Evolutionary conservation across 257 asterid species (phyloP).

Genomic region (Solanum habrochaites): DNA sequence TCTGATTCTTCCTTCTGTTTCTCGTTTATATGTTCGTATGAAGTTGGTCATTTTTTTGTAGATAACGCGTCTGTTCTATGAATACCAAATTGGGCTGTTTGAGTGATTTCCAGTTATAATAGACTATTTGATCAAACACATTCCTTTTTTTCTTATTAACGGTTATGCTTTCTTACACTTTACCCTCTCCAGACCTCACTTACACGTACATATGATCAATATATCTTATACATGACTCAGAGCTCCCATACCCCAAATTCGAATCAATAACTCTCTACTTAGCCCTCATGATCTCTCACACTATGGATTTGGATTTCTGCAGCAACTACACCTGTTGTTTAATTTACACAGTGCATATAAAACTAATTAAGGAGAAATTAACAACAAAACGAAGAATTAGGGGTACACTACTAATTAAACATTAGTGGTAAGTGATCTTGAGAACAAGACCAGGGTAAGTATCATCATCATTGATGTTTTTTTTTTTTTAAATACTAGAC

Average conservation of each 20-base stretch:
- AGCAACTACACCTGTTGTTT: too few relatives aligned
- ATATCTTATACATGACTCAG: too few relatives aligned
- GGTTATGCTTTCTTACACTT: too few relatives aligned
- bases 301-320: too few relatives aligned
- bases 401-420: not conserved
- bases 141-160: too few relatives aligned
- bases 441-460: conserved; percentile 17
- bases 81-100: not conserved
- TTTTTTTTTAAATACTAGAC: too few relatives aligned
- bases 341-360: not conserved
- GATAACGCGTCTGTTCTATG: not conserved
- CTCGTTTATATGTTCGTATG: not conserved
- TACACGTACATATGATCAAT: too few relatives aligned
- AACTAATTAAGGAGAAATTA: not conserved
- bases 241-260: too few relatives aligned
- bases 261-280: too few relatives aligned
- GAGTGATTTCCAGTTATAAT: not conserved
- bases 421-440: conserved; percentile 3
- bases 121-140: too few relatives aligned
- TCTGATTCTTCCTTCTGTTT: not conserved
- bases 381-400: not conserved
- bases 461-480: not conserved
- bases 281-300: too few relatives aligned
- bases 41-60: not conserved
- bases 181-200: too few relatives aligned